Evolutionary conservation across 805 yeast species (phyloP).

Genomic region (Teunomyces gatunensis): DNA sequence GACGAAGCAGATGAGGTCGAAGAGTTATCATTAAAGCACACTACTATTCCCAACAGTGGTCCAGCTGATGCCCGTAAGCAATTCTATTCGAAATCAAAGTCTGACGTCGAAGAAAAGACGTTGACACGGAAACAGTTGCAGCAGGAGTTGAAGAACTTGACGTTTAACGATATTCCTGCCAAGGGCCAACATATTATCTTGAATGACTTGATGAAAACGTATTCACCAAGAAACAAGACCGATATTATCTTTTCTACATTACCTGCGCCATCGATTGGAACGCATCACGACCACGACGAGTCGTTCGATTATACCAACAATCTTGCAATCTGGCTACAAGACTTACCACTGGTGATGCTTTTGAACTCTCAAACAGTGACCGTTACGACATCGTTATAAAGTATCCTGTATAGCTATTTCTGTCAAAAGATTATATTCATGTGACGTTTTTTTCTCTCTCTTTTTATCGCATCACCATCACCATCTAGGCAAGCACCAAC

Average conservation of each 20-base stretch:
- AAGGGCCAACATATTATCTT: constrained; percentile 85
- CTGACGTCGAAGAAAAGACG: constrained; percentile 10
- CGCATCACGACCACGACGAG: constrained; percentile 67
- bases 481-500: neutral
- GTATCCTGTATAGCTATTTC: neutral
- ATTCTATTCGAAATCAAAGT: constrained; percentile 8
- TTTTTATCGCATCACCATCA: neutral
- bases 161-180: constrained; percentile 88
- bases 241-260: constrained; percentile 83
- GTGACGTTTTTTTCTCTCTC: neutral
- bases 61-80: constrained; percentile 8
- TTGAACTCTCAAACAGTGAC: constrained; percentile 93
- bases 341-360: constrained; percentile 76
- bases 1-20: constrained; percentile 12
- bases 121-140: constrained; percentile 36
- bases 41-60: constrained; percentile 1
- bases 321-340: constrained; percentile 76
- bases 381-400: constrained; percentile 84
- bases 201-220: constrained; percentile 74
- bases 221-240: constrained; percentile 52
- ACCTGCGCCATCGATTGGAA: constrained; percentile 84
- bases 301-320: constrained; percentile 74
- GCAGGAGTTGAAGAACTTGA: constrained; percentile 36
- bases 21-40: neutral
- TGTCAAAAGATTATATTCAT: neutral